Evolutionary conservation across 2,329 filamentous ascomycete genomes (phyloP).

Genomic region (Xylaria polymorpha): DNA sequence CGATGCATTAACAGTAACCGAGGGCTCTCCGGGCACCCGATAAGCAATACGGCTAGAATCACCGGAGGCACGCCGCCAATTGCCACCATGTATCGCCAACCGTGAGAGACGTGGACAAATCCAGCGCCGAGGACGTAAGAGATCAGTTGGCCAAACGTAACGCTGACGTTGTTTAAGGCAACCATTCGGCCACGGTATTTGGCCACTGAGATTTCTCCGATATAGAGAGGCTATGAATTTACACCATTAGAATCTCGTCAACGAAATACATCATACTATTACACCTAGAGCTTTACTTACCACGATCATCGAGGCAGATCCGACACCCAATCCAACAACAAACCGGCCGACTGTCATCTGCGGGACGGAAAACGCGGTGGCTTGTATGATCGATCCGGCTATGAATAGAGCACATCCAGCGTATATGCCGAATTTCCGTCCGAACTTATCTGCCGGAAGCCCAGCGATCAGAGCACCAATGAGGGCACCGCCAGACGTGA

Average conservation of each 20-base stretch:
- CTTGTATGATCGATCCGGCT: slow-evolving; percentile 53
- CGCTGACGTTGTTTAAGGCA: slow-evolving; percentile 60
- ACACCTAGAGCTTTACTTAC: slow-evolving; percentile 2
- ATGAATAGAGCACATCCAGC: slow-evolving; percentile 55
- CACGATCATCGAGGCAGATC: slow-evolving; percentile 61
- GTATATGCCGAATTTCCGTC: slow-evolving; percentile 54
- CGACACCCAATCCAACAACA: slow-evolving; percentile 62
- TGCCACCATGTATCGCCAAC: slow-evolving; percentile 64
- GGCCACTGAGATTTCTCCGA: slow-evolving; percentile 62
- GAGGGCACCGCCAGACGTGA: slow-evolving; percentile 63
- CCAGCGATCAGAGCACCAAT: slow-evolving; percentile 54
- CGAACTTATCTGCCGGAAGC: slow-evolving; percentile 22
- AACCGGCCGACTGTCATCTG: slow-evolving; percentile 60
- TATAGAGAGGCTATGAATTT: slow-evolving; percentile 51
- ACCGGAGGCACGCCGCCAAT: slow-evolving; percentile 60
- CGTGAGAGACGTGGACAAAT: slow-evolving; percentile 54
- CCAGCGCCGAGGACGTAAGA: slow-evolving; percentile 56
- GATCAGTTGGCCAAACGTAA: slow-evolving; percentile 49
- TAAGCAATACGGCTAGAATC: slow-evolving; percentile 53
- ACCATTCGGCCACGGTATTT: slow-evolving; percentile 62
- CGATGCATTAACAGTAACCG: slow-evolving; percentile 59
- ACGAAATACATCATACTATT: not conserved
- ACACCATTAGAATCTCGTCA: not conserved
- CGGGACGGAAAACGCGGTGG: slow-evolving; percentile 52
- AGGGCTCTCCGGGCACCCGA: not conserved